Evolutionary conservation across 345 rosid species (phyloP).

Genomic region (Turritis glabra): DNA sequence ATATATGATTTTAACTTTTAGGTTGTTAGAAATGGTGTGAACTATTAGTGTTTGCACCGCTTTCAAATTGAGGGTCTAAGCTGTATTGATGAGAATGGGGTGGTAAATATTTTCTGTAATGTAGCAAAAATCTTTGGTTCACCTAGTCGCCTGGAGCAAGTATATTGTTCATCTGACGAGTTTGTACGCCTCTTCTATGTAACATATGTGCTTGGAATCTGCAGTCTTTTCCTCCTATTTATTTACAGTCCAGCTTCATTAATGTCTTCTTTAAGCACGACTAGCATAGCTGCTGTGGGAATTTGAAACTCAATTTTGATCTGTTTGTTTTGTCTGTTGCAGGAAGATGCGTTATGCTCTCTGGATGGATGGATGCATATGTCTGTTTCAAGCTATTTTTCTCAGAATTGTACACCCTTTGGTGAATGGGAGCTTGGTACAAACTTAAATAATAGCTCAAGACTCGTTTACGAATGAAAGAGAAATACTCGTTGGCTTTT

Average conservation of each 20-base stretch:
- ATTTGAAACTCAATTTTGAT: not conserved
- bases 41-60: not conserved
- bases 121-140: not conserved
- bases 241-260: not conserved
- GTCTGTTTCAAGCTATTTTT: not conserved
- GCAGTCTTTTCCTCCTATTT: not conserved
- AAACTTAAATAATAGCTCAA: constrained; percentile 20
- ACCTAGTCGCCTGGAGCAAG: not conserved
- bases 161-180: not conserved
- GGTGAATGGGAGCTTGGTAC: not conserved
- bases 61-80: not conserved
- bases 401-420: not conserved
- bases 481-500: constrained; percentile 6
- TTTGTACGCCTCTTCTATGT: not conserved
- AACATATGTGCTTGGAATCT: not conserved
- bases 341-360: constrained; percentile 18
- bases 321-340: constrained; percentile 1
- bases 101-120: not conserved
- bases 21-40: not conserved
- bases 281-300: not conserved
- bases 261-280: not conserved
- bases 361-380: constrained; percentile 4
- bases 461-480: constrained; percentile 5
- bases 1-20: not conserved
- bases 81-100: not conserved